Percentiles rank a stretch among this genome's conserved stretches.
These are phyloP conservation scores for Marasmius tenuissimus DNA, from an alignment of 1,284 basidiomycete genomes.

Conservation along the genomic window DNA sequence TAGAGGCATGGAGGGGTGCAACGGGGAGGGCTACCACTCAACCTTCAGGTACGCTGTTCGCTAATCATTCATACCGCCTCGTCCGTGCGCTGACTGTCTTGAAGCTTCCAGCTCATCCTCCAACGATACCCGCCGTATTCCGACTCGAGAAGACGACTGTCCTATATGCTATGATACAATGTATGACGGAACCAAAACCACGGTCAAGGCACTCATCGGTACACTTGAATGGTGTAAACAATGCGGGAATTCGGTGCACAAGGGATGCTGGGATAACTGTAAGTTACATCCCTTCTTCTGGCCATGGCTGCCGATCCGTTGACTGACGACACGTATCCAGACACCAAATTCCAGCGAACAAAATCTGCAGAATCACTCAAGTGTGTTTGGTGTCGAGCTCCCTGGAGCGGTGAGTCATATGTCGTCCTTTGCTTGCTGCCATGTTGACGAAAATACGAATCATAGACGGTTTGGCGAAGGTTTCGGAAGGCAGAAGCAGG, in stretches of 20 bases:
- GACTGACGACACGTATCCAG: too few species aligned
- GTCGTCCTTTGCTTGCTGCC: not conserved
- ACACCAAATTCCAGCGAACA: not conserved
- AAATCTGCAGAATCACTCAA: not conserved
- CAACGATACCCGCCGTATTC: constrained; percentile 44
- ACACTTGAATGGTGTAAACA: not conserved
- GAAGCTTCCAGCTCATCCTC: not conserved
- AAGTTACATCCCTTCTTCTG: not conserved
- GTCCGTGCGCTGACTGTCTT: constrained; percentile 12
- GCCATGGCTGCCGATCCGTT: not conserved
- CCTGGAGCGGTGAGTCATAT: not conserved
- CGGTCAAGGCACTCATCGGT: not conserved
- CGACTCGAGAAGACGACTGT: constrained; percentile 66
- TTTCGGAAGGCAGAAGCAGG: not conserved
- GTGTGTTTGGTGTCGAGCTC: not conserved
- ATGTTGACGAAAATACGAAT: not conserved
- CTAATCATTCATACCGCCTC: not conserved
- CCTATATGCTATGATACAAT: constrained; percentile 67
- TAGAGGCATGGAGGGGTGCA: constrained; percentile 10
- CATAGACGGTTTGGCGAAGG: not conserved
- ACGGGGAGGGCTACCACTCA: not conserved
- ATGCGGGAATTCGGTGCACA: not conserved
- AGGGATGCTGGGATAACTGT: not conserved
- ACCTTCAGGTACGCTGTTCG: not conserved
- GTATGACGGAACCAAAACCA: not conserved